These are phyloP conservation scores for Coemansia sp. DNA, from an alignment of 192 early-diverging fungal genomes.

Conservation along the genomic window DNA sequence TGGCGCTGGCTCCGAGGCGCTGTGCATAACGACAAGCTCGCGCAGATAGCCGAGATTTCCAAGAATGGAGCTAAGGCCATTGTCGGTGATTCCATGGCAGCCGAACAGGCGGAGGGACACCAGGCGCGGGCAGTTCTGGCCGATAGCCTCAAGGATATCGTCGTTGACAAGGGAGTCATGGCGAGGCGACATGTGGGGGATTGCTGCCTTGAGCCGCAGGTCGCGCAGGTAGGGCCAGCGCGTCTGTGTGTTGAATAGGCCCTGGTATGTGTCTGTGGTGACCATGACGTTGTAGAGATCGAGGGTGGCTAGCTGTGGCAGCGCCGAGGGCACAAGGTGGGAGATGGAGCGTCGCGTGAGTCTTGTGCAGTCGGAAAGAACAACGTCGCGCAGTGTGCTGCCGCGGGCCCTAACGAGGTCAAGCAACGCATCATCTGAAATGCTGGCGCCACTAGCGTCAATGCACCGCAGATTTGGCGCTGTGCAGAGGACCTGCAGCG, in stretches of 20 bases:
- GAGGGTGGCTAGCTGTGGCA: slow-evolving; percentile 30
- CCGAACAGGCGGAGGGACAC: slow-evolving; percentile 49
- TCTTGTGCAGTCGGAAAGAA: slow-evolving; percentile 45
- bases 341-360: slow-evolving; percentile 42
- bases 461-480: slow-evolving; percentile 30
- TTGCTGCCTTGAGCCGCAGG: slow-evolving; percentile 48
- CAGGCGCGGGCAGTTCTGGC: slow-evolving; percentile 45
- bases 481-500: slow-evolving; percentile 28
- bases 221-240: slow-evolving; percentile 49
- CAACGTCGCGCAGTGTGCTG: slow-evolving; percentile 28
- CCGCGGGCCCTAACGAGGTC: slow-evolving; percentile 27
- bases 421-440: slow-evolving; percentile 40
- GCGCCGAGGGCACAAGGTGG: slow-evolving; percentile 31
- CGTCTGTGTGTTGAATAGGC: slow-evolving; percentile 39
- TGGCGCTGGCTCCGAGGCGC: slow-evolving; percentile 18
- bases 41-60: slow-evolving; percentile 51
- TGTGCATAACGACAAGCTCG: slow-evolving; percentile 55
- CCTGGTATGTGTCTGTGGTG: slow-evolving; percentile 44
- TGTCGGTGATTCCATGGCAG: slow-evolving; percentile 51
- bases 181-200: slow-evolving; percentile 35
- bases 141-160: slow-evolving; percentile 51
- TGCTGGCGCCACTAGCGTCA: slow-evolving; percentile 44
- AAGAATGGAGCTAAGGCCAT: slow-evolving; percentile 48
- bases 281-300: slow-evolving; percentile 54
- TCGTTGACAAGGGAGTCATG: slow-evolving; percentile 51